These are phyloP conservation scores for Cronartium quercuum DNA, from an alignment of 1,284 basidiomycete species.

Conservation along the genomic window DNA sequence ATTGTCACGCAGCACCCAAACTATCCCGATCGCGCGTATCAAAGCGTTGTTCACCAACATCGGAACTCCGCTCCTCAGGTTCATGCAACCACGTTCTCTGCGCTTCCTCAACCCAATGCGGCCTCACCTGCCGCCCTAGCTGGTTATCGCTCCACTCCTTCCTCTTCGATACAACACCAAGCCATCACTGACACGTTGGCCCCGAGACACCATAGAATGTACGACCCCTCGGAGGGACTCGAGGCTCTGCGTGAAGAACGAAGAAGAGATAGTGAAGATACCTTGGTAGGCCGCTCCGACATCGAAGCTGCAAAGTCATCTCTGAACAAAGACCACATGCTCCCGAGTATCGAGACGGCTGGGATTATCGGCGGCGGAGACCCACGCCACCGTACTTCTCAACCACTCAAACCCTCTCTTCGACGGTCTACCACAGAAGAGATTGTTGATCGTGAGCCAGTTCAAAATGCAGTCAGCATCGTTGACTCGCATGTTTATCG, in stretches of 20 bases:
- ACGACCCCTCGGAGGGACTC: slow-evolving; percentile 3
- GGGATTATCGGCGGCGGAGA: slow-evolving; percentile 6
- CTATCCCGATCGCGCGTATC: not conserved
- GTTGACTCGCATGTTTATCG: slow-evolving; percentile 28
- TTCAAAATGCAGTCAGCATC: slow-evolving; percentile 11
- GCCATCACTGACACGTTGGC: not conserved
- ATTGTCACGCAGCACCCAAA: not conserved
- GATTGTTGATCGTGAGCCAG: slow-evolving; percentile 21
- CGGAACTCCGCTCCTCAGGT: not conserved
- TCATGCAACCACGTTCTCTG: not conserved
- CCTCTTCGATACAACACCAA: not conserved
- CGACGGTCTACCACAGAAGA: slow-evolving; percentile 29
- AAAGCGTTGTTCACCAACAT: slow-evolving; percentile 3
- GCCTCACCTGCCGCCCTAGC: not conserved
- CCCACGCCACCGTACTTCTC: slow-evolving; percentile 25
- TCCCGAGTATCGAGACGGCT: not conserved
- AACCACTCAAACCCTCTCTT: slow-evolving; percentile 28
- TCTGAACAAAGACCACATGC: not conserved
- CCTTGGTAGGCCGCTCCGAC: not conserved
- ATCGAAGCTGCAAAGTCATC: slow-evolving; percentile 18
- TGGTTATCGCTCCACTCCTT: not conserved
- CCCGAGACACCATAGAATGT: slow-evolving; percentile 13
- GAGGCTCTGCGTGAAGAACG: slow-evolving; percentile 10
- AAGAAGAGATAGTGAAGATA: not conserved
- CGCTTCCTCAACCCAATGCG: not conserved